Conservation (phyloP, 2,329 filamentous ascomycete genomes). For the Penicillium sp. region DNA sequence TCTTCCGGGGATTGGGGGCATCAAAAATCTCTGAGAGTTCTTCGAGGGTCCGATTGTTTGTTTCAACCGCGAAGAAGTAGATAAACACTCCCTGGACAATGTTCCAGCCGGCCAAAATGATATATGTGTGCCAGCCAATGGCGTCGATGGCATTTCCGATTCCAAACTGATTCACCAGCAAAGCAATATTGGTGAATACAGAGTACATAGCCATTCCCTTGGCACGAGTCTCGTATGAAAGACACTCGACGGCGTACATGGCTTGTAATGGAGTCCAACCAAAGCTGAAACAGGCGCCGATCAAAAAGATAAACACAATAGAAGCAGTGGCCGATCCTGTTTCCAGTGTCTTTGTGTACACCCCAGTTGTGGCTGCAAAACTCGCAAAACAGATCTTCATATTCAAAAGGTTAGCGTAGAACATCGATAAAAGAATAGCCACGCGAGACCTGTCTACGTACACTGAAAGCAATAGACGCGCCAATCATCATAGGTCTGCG, state of each 20-base stretch:
- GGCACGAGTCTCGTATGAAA: conserved; percentile 56
- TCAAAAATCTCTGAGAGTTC: conserved; percentile 15
- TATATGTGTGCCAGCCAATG: conserved; percentile 58
- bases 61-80: conserved; percentile 38
- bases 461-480: too few relatives aligned
- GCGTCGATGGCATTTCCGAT: conserved; percentile 50
- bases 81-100: conserved; percentile 30
- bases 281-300: conserved; percentile 51
- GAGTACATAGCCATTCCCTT: conserved; percentile 58
- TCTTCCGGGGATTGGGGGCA: too few relatives aligned
- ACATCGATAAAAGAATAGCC: too few relatives aligned
- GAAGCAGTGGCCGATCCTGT: too few relatives aligned
- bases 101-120: conserved; percentile 46
- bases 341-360: too few relatives aligned
- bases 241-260: conserved; percentile 56
- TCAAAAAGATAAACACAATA: conserved; percentile 57
- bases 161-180: conserved; percentile 50
- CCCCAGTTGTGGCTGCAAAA: too few relatives aligned
- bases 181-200: conserved; percentile 47
- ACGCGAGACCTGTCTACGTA: too few relatives aligned
- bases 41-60: conserved; percentile 32
- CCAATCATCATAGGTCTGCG: too few relatives aligned
- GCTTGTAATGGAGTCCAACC: conserved; percentile 48
- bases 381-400: too few relatives aligned
- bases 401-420: too few relatives aligned